Conservation (phyloP, 2,329 filamentous ascomycete species). For the Fusarium graminum region DNA sequence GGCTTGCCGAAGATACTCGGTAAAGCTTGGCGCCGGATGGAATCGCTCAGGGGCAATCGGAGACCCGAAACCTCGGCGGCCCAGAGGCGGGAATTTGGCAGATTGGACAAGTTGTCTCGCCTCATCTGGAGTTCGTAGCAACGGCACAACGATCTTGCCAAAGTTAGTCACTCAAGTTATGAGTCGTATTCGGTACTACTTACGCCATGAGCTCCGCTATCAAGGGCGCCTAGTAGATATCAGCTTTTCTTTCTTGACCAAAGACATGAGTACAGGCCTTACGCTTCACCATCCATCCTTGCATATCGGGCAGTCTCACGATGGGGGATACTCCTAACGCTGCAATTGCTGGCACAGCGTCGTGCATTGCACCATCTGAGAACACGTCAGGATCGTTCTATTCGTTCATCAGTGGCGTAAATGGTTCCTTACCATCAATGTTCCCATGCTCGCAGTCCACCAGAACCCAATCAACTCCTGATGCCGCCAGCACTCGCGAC, state of each 20-base stretch:
- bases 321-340: constrained; percentile 59
- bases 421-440: constrained; percentile 57
- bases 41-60: constrained; percentile 61
- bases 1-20: constrained; percentile 64
- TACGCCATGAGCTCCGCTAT: constrained; percentile 63
- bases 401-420: too few species aligned
- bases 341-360: constrained; percentile 66
- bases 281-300: constrained; percentile 63
- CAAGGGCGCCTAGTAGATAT: constrained; percentile 58
- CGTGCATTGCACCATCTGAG: constrained; percentile 64
- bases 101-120: constrained; percentile 60
- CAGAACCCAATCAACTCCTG: constrained; percentile 76
- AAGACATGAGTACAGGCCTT: constrained; percentile 14
- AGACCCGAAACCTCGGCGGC: constrained; percentile 64
- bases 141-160: constrained; percentile 61
- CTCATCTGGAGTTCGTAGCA: constrained; percentile 59
- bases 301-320: constrained; percentile 66
- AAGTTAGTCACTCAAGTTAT: constrained; percentile 25
- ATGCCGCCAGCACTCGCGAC: constrained; percentile 69
- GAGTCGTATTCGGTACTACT: constrained; percentile 47
- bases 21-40: constrained; percentile 58
- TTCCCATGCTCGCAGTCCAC: constrained; percentile 69
- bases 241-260: constrained; percentile 1
- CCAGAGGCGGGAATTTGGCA: constrained; percentile 65
- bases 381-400: constrained; percentile 1